Evolutionary conservation across 768 basidiomycete genomes (phyloP).

Genomic region (Dioszegia crocea): DNA sequence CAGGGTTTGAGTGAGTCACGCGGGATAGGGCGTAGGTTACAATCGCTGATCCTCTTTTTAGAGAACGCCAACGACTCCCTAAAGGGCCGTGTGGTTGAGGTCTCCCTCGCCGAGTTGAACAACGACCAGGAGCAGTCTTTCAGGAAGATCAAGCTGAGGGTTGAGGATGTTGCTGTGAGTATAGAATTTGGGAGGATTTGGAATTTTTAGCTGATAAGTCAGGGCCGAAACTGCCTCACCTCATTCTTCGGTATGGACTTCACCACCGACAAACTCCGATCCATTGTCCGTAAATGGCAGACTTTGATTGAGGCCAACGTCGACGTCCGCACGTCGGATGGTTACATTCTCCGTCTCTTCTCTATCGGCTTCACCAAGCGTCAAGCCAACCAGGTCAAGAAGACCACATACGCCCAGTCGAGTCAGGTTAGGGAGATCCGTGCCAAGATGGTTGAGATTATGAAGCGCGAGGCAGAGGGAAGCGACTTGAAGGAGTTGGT

Average conservation of each 20-base stretch:
- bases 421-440: conserved; percentile 94
- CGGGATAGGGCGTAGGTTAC: no score
- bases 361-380: conserved; percentile 99
- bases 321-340: conserved; percentile 98
- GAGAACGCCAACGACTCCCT: conserved; percentile 98
- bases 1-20: conserved; percentile 84
- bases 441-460: conserved; percentile 89
- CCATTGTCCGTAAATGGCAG: conserved; percentile 99
- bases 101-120: conserved; percentile 95
- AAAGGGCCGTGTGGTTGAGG: conserved; percentile 92
- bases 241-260: conserved; percentile 99
- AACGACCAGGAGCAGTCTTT: conserved; percentile 99
- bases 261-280: conserved; percentile 99
- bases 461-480: conserved; percentile 82
- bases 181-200: neutral
- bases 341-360: conserved; percentile 98
- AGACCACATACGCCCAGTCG: conserved; percentile 97
- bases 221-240: conserved; percentile 98
- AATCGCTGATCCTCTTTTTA: no score
- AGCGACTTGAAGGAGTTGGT: conserved; percentile 87
- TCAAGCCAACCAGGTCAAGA: conserved; percentile 90
- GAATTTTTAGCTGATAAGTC: conserved; percentile 37
- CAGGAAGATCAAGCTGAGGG: conserved; percentile 98
- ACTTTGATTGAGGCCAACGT: conserved; percentile 97
- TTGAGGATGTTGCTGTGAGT: conserved; percentile 59